A percentile compares a stretch with the other conserved stretches of the same genome.
phyloP scores from a whole-genome alignment of 768 basidiomycete genomes.

The Cubamyces sp. region DNA sequence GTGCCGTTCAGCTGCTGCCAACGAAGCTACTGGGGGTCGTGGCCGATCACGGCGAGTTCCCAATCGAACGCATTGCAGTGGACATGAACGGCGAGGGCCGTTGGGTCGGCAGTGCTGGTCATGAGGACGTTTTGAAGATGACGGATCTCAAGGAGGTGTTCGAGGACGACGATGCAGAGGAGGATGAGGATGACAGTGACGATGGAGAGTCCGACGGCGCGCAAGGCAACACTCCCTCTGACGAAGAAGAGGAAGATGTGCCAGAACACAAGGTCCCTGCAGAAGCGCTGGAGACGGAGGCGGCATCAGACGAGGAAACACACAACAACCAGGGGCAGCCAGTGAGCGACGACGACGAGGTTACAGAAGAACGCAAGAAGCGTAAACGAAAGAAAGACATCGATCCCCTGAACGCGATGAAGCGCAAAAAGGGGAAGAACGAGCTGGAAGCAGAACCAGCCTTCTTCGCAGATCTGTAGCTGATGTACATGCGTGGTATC shows the following conservation, averaged over 20 bases:
- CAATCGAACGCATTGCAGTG: slow-evolving; percentile 84
- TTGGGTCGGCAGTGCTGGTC: slow-evolving; percentile 94
- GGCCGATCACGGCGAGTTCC: slow-evolving; percentile 90
- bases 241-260: slow-evolving; percentile 40
- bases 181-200: slow-evolving; percentile 36
- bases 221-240: slow-evolving; percentile 1
- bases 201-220: background rate
- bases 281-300: slow-evolving; percentile 31
- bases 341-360: slow-evolving; percentile 28
- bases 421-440: slow-evolving; percentile 64
- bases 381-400: slow-evolving; percentile 61
- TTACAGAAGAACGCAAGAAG: slow-evolving; percentile 45
- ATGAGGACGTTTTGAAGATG: slow-evolving; percentile 84
- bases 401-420: slow-evolving; percentile 47
- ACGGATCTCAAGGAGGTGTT: slow-evolving; percentile 85
- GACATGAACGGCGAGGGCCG: slow-evolving; percentile 59
- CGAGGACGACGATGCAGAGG: slow-evolving; percentile 51
- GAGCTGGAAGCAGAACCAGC: slow-evolving; percentile 57
- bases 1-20: slow-evolving; percentile 82
- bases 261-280: slow-evolving; percentile 40
- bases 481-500: background rate
- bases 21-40: slow-evolving; percentile 90
- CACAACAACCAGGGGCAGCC: slow-evolving; percentile 23
- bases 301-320: slow-evolving; percentile 13
- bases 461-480: slow-evolving; percentile 70